These are phyloP conservation scores for Ceratocystis papillata DNA, from an alignment of 2,329 filamentous ascomycete genomes.

Conservation along the genomic window DNA sequence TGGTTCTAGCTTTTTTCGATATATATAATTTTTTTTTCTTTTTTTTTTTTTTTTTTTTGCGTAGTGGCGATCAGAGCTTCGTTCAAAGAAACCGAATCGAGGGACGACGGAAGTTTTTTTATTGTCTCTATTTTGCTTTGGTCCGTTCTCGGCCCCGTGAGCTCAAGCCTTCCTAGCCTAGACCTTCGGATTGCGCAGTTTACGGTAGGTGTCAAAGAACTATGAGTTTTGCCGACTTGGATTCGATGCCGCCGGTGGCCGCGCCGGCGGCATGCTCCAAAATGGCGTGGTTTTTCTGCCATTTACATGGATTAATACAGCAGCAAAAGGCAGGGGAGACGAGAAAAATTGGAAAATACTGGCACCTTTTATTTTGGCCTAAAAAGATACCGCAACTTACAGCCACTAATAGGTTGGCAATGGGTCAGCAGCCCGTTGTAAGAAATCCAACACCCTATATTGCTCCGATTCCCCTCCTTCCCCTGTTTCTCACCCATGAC, in stretches of 20 bases:
- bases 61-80: background rate
- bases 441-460: background rate
- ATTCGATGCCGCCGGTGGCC: conserved; percentile 5
- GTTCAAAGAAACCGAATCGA: background rate
- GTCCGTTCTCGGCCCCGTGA: conserved; percentile 11
- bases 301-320: background rate
- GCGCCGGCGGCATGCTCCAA: conserved; percentile 18
- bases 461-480: background rate
- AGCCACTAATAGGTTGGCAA: background rate
- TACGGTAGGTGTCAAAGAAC: background rate
- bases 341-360: background rate
- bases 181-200: background rate
- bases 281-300: conserved; percentile 6
- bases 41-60: no score
- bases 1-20: background rate
- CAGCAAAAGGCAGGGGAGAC: background rate
- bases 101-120: conserved; percentile 3
- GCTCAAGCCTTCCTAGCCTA: background rate
- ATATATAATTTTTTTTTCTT: no score
- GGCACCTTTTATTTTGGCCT: background rate
- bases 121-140: background rate
- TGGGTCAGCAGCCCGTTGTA: background rate
- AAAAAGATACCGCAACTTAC: no score
- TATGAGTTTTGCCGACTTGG: background rate
- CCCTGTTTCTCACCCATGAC: background rate